These are phyloP conservation scores for Lactarius trivialis DNA, from an alignment of 768 basidiomycete genomes.

Conservation along the genomic window DNA sequence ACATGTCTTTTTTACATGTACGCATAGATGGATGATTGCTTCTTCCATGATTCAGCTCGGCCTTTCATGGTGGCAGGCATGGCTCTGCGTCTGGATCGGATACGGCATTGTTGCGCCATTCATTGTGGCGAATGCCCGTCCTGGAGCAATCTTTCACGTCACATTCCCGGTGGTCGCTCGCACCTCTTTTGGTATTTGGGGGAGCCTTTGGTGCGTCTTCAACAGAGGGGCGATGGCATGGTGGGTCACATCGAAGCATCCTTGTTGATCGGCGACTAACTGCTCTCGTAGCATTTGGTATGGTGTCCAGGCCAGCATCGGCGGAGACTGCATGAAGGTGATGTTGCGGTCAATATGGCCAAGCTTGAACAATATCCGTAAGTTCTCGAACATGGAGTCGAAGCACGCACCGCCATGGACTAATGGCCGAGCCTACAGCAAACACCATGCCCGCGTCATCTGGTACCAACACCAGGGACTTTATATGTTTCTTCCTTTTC, in stretches of 20 bases:
- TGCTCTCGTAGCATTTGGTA: slow-evolving; percentile 53
- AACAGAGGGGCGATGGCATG: slow-evolving; percentile 69
- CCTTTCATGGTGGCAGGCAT: slow-evolving; percentile 80
- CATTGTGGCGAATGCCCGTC: slow-evolving; percentile 69
- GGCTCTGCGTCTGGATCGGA: slow-evolving; percentile 68
- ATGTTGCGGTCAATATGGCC: slow-evolving; percentile 77
- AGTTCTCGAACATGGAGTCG: slow-evolving; percentile 26
- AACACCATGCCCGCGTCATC: slow-evolving; percentile 69
- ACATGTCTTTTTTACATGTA: background rate
- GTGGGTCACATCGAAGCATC: slow-evolving; percentile 35
- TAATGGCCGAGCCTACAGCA: slow-evolving; percentile 33
- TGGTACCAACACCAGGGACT: slow-evolving; percentile 69
- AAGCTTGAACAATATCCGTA: slow-evolving; percentile 57
- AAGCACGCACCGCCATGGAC: background rate
- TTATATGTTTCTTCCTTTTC: slow-evolving; percentile 81
- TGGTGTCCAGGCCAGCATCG: slow-evolving; percentile 75
- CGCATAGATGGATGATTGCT: slow-evolving; percentile 65
- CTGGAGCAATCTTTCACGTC: slow-evolving; percentile 70
- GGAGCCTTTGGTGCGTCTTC: slow-evolving; percentile 73
- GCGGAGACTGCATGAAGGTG: slow-evolving; percentile 69
- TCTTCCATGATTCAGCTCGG: slow-evolving; percentile 69
- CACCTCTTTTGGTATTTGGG: slow-evolving; percentile 74
- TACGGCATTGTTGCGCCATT: slow-evolving; percentile 47
- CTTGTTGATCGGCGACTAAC: background rate
- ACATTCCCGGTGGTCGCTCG: slow-evolving; percentile 72